A percentile compares a stretch with the other conserved stretches of the same genome.
Evolutionary conservation across 331 rosid species (phyloP).

Genomic region (Phaseolus coccineus): DNA sequence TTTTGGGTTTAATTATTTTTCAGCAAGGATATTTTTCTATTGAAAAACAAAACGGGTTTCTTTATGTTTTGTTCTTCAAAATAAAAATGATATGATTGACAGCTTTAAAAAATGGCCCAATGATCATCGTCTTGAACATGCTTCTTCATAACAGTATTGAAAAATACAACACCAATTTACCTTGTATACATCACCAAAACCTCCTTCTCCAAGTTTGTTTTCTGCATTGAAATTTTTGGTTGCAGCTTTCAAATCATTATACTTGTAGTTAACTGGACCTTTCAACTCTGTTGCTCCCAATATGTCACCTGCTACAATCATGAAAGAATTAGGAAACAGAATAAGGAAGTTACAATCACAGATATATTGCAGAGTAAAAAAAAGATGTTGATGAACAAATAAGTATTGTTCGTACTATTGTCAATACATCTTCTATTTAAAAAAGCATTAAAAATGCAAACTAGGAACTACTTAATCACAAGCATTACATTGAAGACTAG

Average conservation of each 20-base stretch:
- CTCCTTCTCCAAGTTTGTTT: conserved; percentile 75
- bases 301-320: conserved; percentile 52
- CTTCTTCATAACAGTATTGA: no score
- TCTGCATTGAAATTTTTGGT: conserved; percentile 60
- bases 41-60: no score
- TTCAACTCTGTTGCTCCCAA: conserved; percentile 72
- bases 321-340: no score
- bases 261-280: conserved; percentile 62
- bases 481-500: neutral
- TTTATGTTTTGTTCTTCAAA: no score
- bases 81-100: no score
- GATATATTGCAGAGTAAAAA: no score
- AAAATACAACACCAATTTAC: conserved; percentile 34
- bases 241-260: conserved; percentile 65
- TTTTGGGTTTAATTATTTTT: neutral
- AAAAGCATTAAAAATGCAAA: neutral
- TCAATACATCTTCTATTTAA: neutral
- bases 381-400: no score
- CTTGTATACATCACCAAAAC: conserved; percentile 76
- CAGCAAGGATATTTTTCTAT: no score
- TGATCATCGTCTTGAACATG: no score
- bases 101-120: no score
- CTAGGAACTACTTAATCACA: neutral
- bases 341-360: no score
- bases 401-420: no score